Conservation (phyloP, 2,329 filamentous ascomycete genomes). For the Cytospora mali region DNA sequence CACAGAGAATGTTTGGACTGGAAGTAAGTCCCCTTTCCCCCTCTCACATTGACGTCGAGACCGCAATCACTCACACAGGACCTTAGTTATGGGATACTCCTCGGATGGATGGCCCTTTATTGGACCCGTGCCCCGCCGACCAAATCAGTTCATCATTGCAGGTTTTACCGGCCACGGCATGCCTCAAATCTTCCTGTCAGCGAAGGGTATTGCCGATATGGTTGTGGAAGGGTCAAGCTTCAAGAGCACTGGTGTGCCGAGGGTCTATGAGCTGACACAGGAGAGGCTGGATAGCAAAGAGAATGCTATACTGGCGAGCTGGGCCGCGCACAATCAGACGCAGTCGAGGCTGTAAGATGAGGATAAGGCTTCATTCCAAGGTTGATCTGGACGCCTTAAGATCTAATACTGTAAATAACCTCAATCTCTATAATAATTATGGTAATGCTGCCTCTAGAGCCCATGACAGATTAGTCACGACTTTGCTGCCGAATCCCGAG, state of each 20-base stretch:
- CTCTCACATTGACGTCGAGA: not conserved
- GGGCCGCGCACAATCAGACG: slow-evolving; percentile 18
- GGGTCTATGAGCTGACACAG: slow-evolving; percentile 39
- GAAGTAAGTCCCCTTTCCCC: slow-evolving; percentile 36
- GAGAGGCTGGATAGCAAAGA: slow-evolving; percentile 33
- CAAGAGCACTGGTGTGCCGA: slow-evolving; percentile 42
- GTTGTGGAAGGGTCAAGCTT: slow-evolving; percentile 36
- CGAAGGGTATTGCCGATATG: slow-evolving; percentile 46
- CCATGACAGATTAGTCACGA: no score
- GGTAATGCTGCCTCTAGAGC: no score
- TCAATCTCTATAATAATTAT: no score
- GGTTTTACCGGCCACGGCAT: slow-evolving; percentile 58
- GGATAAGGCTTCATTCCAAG: no score
- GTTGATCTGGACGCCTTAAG: no score
- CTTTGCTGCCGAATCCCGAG: no score
- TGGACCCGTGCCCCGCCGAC: slow-evolving; percentile 44
- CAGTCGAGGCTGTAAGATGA: slow-evolving; percentile 5
- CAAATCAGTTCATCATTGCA: slow-evolving; percentile 47
- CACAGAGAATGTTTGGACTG: slow-evolving; percentile 45
- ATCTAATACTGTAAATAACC: no score
- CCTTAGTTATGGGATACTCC: slow-evolving; percentile 46
- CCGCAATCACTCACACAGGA: not conserved
- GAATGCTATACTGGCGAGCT: slow-evolving; percentile 27
- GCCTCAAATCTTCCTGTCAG: slow-evolving; percentile 46
- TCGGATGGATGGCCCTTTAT: slow-evolving; percentile 48